phyloP scores from a whole-genome alignment of 116 monocot genomes.

The Phalaenopsis hybrid region DNA sequence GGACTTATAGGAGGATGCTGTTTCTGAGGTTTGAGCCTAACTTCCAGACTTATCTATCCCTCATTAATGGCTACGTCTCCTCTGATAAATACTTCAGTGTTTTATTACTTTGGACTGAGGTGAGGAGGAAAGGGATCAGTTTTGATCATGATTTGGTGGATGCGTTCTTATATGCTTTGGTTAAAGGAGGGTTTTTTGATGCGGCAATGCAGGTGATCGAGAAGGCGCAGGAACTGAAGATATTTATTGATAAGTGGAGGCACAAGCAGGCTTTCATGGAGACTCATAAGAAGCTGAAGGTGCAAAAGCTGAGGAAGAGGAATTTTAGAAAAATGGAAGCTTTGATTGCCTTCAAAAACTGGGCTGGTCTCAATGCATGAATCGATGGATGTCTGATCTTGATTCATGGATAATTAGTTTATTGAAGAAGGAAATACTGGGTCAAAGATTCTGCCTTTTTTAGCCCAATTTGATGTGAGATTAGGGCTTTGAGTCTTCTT shows the following conservation, averaged over 20 bases:
- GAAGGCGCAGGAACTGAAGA: conserved; percentile 81
- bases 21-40: conserved; percentile 85
- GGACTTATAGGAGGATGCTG: conserved; percentile 77
- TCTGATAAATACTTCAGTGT: conserved; percentile 82
- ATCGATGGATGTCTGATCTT: not conserved
- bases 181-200: conserved; percentile 97
- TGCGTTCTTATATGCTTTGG: conserved; percentile 80
- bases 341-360: conserved; percentile 88
- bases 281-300: conserved; percentile 78
- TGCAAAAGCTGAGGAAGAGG: conserved; percentile 61
- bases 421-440: not conserved
- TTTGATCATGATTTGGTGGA: conserved; percentile 77
- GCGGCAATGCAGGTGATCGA: conserved; percentile 86
- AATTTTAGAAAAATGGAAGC: conserved; percentile 82
- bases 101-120: conserved; percentile 78
- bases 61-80: conserved; percentile 80
- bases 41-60: conserved; percentile 75
- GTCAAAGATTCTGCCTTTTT: not conserved
- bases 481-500: not conserved
- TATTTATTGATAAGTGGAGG: conserved; percentile 94
- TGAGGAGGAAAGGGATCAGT: conserved; percentile 59
- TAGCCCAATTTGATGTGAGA: not conserved
- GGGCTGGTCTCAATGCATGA: conserved; percentile 79
- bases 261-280: conserved; percentile 99
- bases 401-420: not conserved